Evolutionary conservation across 768 basidiomycete genomes (phyloP).

Genomic region (Panaeolus papilionaceus): DNA sequence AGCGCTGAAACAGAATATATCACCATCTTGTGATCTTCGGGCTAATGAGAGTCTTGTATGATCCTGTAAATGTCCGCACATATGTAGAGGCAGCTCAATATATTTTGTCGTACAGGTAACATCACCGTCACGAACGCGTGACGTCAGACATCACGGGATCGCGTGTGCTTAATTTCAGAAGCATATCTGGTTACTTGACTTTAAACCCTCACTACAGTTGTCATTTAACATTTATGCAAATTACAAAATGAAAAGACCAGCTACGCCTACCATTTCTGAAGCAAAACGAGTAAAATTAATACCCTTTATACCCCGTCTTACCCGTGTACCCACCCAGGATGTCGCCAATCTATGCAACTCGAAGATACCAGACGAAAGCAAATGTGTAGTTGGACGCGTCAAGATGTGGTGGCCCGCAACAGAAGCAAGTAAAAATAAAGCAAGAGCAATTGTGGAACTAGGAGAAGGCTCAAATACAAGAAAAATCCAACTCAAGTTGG

Average conservation of each 20-base stretch:
- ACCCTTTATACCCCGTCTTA: not conserved
- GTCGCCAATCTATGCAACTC: not conserved
- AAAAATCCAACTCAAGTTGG: conserved; percentile 26
- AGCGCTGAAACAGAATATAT: too few relatives aligned
- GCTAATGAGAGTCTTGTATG: too few relatives aligned
- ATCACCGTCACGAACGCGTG: not conserved
- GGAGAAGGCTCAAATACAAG: not conserved
- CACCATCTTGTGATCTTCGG: too few relatives aligned
- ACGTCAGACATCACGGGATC: conserved; percentile 10
- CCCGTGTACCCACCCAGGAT: not conserved
- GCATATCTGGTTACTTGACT: not conserved
- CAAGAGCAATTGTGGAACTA: conserved; percentile 19
- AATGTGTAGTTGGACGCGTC: conserved; percentile 28
- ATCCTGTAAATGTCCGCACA: too few relatives aligned
- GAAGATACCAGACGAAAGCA: conserved; percentile 21
- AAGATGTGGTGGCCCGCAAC: conserved; percentile 24
- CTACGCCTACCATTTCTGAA: not conserved
- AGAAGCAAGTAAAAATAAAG: conserved; percentile 18
- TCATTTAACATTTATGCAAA: not conserved
- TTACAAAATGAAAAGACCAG: conserved; percentile 3
- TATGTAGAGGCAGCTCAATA: too few relatives aligned
- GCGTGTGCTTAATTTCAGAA: not conserved
- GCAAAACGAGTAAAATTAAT: not conserved
- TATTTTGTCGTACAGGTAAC: too few relatives aligned
- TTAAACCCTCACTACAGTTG: not conserved